A percentile compares a stretch with the other conserved stretches of the same genome.
Evolutionary conservation across 768 basidiomycete genomes (phyloP).

Genomic region (Pholiota molesta): DNA sequence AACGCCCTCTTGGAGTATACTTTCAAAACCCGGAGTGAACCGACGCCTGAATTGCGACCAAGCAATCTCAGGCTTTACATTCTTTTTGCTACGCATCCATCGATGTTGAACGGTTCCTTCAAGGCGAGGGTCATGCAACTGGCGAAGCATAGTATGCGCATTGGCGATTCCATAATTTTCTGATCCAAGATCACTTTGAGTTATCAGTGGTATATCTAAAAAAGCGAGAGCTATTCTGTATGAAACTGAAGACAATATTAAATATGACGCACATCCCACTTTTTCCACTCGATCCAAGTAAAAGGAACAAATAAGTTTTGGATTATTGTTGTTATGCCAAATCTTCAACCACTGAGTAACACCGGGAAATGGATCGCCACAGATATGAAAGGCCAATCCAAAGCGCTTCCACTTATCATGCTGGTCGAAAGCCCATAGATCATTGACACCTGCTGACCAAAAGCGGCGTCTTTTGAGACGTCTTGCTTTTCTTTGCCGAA

Average conservation of each 20-base stretch:
- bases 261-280: slow-evolving; percentile 11
- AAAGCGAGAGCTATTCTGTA: no score
- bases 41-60: slow-evolving; percentile 36
- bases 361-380: slow-evolving; percentile 35
- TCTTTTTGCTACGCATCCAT: slow-evolving; percentile 34
- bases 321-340: slow-evolving; percentile 40
- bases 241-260: no score
- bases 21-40: slow-evolving; percentile 41
- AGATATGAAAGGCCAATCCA: slow-evolving; percentile 33
- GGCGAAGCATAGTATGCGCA: slow-evolving; percentile 39
- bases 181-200: slow-evolving; percentile 45
- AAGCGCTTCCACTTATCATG: slow-evolving; percentile 43
- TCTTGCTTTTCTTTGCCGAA: slow-evolving; percentile 24
- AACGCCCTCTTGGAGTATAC: slow-evolving; percentile 34
- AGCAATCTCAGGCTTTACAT: slow-evolving; percentile 40
- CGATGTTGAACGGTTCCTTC: slow-evolving; percentile 39
- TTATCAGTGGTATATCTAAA: slow-evolving; percentile 38
- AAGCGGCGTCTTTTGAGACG: slow-evolving; percentile 12
- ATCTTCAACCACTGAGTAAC: slow-evolving; percentile 31
- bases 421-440: slow-evolving; percentile 32
- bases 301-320: slow-evolving; percentile 30
- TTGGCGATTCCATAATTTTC: slow-evolving; percentile 50
- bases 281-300: slow-evolving; percentile 29
- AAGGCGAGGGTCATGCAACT: slow-evolving; percentile 35
- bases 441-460: slow-evolving; percentile 22